A percentile compares a stretch with the other conserved stretches of the same genome.
Conservation (phyloP, 2,329 filamentous ascomycete species). For the Blumeria graminis region DNA sequence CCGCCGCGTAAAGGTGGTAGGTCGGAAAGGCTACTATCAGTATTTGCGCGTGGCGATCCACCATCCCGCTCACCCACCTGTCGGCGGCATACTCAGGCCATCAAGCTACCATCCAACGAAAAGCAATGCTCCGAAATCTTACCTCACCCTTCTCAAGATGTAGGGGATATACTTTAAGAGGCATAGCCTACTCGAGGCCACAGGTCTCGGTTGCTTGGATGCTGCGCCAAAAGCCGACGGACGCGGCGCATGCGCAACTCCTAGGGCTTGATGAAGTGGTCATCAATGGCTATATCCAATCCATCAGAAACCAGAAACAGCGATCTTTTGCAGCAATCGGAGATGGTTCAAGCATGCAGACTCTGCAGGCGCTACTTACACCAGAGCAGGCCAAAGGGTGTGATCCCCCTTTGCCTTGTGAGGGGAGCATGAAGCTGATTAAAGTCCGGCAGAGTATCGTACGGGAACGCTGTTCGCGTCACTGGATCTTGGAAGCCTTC, state of each 20-base stretch:
- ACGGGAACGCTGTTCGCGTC: conserved; percentile 57
- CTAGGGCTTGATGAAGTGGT: conserved; percentile 18
- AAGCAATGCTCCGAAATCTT: too few relatives aligned
- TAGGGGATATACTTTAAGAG: conserved; percentile 1
- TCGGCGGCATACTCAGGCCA: too few relatives aligned
- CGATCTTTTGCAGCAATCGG: conserved; percentile 63
- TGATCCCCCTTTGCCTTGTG: conserved; percentile 3
- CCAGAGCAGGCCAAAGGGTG: conserved; percentile 12
- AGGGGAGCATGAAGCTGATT: conserved; percentile 3
- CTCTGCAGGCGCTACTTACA: conserved; percentile 33
- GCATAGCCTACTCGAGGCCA: conserved; percentile 6
- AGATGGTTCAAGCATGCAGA: conserved; percentile 61
- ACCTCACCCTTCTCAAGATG: too few relatives aligned
- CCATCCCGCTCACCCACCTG: too few relatives aligned
- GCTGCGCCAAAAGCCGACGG: conserved; percentile 25
- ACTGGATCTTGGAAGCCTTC: conserved; percentile 55
- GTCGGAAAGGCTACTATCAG: too few relatives aligned
- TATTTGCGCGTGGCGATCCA: too few relatives aligned
- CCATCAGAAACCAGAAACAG: conserved; percentile 66
- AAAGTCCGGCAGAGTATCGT: conserved; percentile 37
- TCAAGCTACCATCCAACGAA: too few relatives aligned
- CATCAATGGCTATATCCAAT: conserved; percentile 60
- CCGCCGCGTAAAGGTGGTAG: too few relatives aligned
- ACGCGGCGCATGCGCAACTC: conserved; percentile 16
- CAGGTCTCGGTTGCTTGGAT: conserved; percentile 25